Evolutionary conservation across 2,329 filamentous ascomycete species (phyloP), one percentile per base, ranked within the genome.

Genomic region (Neofusicoccum ribis): DNA sequence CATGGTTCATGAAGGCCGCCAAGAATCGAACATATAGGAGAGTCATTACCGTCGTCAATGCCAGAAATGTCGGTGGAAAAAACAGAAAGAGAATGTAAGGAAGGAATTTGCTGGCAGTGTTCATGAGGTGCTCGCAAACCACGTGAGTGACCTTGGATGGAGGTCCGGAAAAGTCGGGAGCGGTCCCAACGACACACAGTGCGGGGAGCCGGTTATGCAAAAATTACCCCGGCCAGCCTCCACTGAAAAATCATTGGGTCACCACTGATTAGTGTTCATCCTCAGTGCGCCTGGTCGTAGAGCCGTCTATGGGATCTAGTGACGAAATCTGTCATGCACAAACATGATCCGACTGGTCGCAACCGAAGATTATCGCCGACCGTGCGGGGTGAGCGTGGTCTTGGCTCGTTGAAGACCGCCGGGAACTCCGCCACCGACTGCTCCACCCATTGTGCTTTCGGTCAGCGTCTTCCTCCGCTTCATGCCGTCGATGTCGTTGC

Each of bases 381-480:
- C 34, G 51, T 52, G 65, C 65, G 63, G 66, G 37, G 44, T 17
- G 14, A 66, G 61, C 14, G 64, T 63, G 17, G 64, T 47, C 39
- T 66, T 66, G 17, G 64, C 39, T 15, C 64, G 46, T 61, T 65
- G 52, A 39, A 64, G 61, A 23, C 41, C 70, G 5, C 77, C 77
- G 77, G 23, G 82, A 74, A 41, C 80, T 76, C 20, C 44, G 17
- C 60, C 63, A 39, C 63, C 63, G n/a, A 65, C 63, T 6, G 63
- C 63, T 44, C 80, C 80, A 41, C 83, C 82, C 47, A 84, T 79
- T 5, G 74, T 74, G 11, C 83, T 80, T 70, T 91, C 88, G 68
- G 87, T 85, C 69, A 91, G 83, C 0, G 91, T 93, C 82, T 93
- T 94, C 68, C 91, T 88, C 70, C 92, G 88, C 81, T 96, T 96